Base-by-base conservation (phyloP, 1,139 yeast species). In the Torulaspora globosa region DNA sequence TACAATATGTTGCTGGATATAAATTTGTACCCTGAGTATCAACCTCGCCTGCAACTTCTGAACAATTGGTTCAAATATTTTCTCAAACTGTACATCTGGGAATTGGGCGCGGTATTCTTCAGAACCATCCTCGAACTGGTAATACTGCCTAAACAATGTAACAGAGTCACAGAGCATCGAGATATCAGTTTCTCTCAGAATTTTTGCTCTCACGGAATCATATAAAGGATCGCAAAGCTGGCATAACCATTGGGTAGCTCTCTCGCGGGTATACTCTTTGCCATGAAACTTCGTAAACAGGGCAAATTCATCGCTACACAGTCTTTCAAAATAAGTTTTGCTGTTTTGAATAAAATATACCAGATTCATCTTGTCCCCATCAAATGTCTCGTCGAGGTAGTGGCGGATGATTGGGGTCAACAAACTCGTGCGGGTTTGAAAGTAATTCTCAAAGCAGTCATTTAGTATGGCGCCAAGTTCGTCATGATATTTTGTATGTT, bases 1-100 rank as follows among this genome's bases (percentile, higher is more conserved):
- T 26, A 79, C 75, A 46, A 88, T 78, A 48, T 80, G 82, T 32
- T 77, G 75, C 54, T 85, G 94, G 32, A 85, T 78, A 55, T 77
- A 82, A 7, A 78, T 73, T 59, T 88, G 95, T 5, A 85, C 82
- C 56, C 92, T 72, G 65, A 89, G 86, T 1, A 88, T 82, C 36
- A 90, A 70, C 48, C 96, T 71, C 2, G 88, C 75, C 65, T 90
- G 97, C 1, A 83, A 79, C 57, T 86, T 96, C 48, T 80, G 79
- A 19, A 85, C 66, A 10, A 89, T 75, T 0, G 95, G 89, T 49
- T 78, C 79, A 55, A 86, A 82, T 5, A 87, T 69, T 36, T 72
- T 73, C 10, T 83, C 85, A 49, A 75, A 74, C 51, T 79, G 73
- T 14, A 79, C 66, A 11, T 54, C 56, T 36, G 56, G 57, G 41